Evolutionary conservation across 257 asterid genomes (phyloP), one percentile per base, ranked within the genome.

Genomic region (Nicotiana attenuata): DNA sequence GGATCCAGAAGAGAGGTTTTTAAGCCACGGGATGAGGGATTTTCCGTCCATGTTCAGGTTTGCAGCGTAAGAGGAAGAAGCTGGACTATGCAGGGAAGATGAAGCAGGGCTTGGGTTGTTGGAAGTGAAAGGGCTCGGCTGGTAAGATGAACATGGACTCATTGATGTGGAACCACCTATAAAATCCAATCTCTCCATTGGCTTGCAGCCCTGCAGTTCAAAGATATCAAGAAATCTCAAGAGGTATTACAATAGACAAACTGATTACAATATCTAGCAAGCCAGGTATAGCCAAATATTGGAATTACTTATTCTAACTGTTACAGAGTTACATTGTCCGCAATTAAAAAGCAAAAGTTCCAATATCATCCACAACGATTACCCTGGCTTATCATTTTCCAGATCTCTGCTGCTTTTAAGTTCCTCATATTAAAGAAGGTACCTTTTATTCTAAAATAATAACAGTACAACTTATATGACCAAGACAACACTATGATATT

Each of bases 11-110:
- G 97, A 87, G 81, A 91, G 94, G 85, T 91, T 92, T 75, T 84
- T 87, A 35, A 92, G 97, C 94, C 97, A 92, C n/a, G 97, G 94
- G 82, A 92, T 92, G 14, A 92, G 90, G 71, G 93, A 89, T 60
- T 86, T 90, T 31, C 91, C 91, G 29, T 92, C 93, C 55, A 84
- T 83, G 84, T 82, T 82, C 24, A 81, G 61, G 81, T 81, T 65
- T 38, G 89, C 83, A 17, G 82, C 77, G 13, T 82, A 87, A 17
- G 89, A 80, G 24, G 88, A 89, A 1, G 96, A 92, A 69, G 88
- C 88, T 2, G 93, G 93, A 88, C 97, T 91, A 0, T 92, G 93
- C 67, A 91, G 84, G 15, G 94, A 88, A 55, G 94, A 90, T 22
- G 92, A 90, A 20, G 85, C 89, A 3, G 94, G 91, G 84, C 89